Evolutionary conservation across 306 rosid species (phyloP).

Genomic region (peach (Prunus persica)): Prunus_persica_NCBIv2 NC_034009.1:35041001-35041500

Average conservation of each 20-base stretch:
- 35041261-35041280: constrained; percentile 14
- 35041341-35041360: neutral
- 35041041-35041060: neutral
- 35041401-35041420: neutral
- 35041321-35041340: neutral
- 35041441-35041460: neutral
- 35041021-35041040: neutral
- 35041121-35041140: constrained; percentile 1
- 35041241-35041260: constrained; percentile 30
- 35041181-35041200: constrained; percentile 91
- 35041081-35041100: neutral
- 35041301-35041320: neutral
- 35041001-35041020: neutral
- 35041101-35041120: neutral
- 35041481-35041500: constrained; percentile 94
- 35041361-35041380: neutral
- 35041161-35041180: constrained; percentile 83
- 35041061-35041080: neutral
- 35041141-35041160: constrained; percentile 62
- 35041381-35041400: neutral
- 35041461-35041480: constrained; percentile 7
- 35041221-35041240: constrained; percentile 90
- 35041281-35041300: neutral
- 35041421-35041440: neutral
- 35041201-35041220: constrained; percentile 91